phyloP scores from a whole-genome alignment of 2,329 filamentous ascomycete genomes.

The Fusarium pseudograminearum region DNA sequence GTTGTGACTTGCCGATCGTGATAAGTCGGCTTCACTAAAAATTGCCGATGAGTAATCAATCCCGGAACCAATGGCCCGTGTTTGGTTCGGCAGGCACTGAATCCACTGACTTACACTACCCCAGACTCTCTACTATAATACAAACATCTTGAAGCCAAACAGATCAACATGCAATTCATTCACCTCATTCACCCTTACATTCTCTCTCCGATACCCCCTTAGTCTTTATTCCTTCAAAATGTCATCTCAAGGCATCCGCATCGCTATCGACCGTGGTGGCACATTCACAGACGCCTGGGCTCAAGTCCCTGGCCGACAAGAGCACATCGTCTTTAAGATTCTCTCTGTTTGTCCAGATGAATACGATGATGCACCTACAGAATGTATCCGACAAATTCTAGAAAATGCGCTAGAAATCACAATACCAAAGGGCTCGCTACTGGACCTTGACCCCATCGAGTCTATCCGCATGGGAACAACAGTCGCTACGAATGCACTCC shows the following conservation, averaged over 20 bases:
- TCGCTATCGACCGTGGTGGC: slow-evolving; percentile 48
- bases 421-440: slow-evolving; percentile 51
- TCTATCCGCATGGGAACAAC: slow-evolving; percentile 86
- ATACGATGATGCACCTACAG: slow-evolving; percentile 78
- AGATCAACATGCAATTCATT: slow-evolving; percentile 1
- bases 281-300: slow-evolving; percentile 49
- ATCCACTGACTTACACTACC: slow-evolving; percentile 26
- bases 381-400: slow-evolving; percentile 71
- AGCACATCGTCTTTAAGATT: slow-evolving; percentile 46
- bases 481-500: slow-evolving; percentile 80
- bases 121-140: slow-evolving; percentile 30
- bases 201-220: neutral
- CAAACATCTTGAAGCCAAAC: slow-evolving; percentile 29
- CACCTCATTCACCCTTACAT: neutral
- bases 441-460: slow-evolving; percentile 60
- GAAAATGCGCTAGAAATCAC: slow-evolving; percentile 50
- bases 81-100: too few species aligned
- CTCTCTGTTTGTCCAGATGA: slow-evolving; percentile 72
- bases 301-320: slow-evolving; percentile 33
- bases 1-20: slow-evolving; percentile 12
- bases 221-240: slow-evolving; percentile 8
- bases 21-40: slow-evolving; percentile 1
- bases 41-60: slow-evolving; percentile 33
- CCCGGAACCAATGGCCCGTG: slow-evolving; percentile 2
- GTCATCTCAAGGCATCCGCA: slow-evolving; percentile 44